Evolutionary conservation across 768 basidiomycete species (phyloP), one percentile per base, ranked within the genome.

Genomic region (Galerina sulciceps): DNA sequence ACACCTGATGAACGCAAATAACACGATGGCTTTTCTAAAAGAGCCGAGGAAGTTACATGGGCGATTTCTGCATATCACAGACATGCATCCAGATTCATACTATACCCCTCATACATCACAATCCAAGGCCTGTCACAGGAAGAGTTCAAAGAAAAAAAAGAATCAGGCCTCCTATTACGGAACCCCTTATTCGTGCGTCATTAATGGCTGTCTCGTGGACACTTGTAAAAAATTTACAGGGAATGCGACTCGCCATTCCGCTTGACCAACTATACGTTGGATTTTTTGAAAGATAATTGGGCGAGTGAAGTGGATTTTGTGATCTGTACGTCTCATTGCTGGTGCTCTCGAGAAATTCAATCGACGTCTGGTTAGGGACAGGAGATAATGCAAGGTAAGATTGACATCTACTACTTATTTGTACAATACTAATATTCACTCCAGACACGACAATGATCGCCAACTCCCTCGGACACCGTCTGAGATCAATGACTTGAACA

Each of bases 261-360:
- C 11, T 81, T 96, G n/a, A 85, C 89, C 34, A 91, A 97, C 70
- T 80, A 83, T 38, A 94, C 94, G 10, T 81, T 97, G 50, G 88
- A 94, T 62, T 92, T 81, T 76, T 72, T 96, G 54, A 87, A 88
- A 51, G 80, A 86, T 63, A 81, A 91, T 60, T 95, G 92, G 93
- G 83, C 87, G 41, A 79, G 84, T 58, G 86, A 95, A 65, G 83
- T 97, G 38, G 94, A 97, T 69, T 97, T 96, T 70, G 93, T 97
- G 34, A 79, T 97, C 36, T 95, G 91, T 90, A 67, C 65, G 82
- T 77, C 26, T 20, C 48, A 18, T 49, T 17, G 4, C 26, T 17
- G n/a, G 20, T 40, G 34, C 1, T 23, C 26, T 46, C 31, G 13
- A 13, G 20, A 44, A 34, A 53, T 20, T 53, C 37, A 31, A 42